Percentiles rank a stretch among this genome's conserved stretches.
Evolutionary conservation across 495 filamentous ascomycete genomes (phyloP).

Genomic region (Neurospora sp.): DNA sequence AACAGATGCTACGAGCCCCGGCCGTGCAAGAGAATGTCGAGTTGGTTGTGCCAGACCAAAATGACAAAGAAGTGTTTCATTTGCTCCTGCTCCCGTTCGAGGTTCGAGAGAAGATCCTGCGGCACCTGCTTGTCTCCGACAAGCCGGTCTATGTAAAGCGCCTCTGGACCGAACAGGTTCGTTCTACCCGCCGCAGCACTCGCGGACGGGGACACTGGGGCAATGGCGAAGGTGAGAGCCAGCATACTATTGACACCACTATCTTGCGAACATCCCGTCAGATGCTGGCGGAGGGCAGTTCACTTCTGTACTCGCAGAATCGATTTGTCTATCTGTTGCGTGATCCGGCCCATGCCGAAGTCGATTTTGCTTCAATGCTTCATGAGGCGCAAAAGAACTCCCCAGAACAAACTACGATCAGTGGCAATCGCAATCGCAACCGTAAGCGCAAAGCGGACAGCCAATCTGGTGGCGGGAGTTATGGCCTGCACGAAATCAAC

Average conservation of each 20-base stretch:
- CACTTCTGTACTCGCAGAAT: conserved; percentile 32
- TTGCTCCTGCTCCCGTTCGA: not conserved
- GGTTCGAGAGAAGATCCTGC: conserved; percentile 27
- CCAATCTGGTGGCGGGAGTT: not conserved
- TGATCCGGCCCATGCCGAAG: conserved; percentile 11
- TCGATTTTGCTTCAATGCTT: not conserved
- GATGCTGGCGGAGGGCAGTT: conserved; percentile 17
- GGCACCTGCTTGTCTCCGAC: conserved; percentile 20
- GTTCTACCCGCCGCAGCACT: conserved; percentile 4
- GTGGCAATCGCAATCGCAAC: not conserved
- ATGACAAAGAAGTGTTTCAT: no score
- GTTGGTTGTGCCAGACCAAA: not conserved
- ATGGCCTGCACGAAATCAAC: conserved; percentile 12
- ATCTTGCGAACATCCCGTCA: conserved; percentile 24
- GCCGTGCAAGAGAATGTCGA: not conserved
- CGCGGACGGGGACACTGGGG: not conserved
- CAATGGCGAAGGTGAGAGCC: not conserved
- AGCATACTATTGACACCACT: conserved; percentile 12
- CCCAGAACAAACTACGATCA: not conserved
- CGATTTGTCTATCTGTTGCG: conserved; percentile 29
- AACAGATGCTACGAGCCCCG: not conserved
- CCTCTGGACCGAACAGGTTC: conserved; percentile 22
- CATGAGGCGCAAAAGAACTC: not conserved
- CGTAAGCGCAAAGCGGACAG: not conserved
- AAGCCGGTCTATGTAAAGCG: conserved; percentile 24